Evolutionary conservation across 495 filamentous ascomycete species (phyloP), one percentile per base, ranked within the genome.

Genomic region (Penicillium argentinense): DNA sequence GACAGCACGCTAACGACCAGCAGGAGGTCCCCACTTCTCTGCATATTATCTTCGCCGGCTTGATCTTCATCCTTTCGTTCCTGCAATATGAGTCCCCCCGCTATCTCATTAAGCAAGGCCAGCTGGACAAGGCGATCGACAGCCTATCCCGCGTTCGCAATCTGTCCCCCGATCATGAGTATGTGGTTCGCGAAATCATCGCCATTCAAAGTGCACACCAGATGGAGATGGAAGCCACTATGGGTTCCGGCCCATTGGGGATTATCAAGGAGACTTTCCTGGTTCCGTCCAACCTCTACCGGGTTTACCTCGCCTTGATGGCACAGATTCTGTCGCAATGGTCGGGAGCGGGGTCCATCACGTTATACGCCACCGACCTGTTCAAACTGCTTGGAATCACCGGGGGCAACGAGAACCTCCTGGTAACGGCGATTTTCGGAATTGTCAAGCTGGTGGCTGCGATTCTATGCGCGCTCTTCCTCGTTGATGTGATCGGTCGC

Each of bases 401-500:
- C 0, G 83, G 83, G 11, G 70, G 70, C 37, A 78, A 81, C 38
- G 79, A 85, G 51, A 76, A 73, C 24, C 75, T 88, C 2, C 76
- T 88, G 24, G 76, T 84, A 13, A 88, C 82, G 4, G 85, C 77
- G 11, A 75, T 89, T 18, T 88, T 88, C 42, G 85, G 85, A 27
- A 74, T 89, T 48, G 67, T 87, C 56, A 88, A 89, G 48, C 75
- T 88, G 45, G 61, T 77, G 4, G 76, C 84, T 0, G 76, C 84
- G 12, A 53, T 88, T 18, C 34, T 79, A 28, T 87, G 84, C 54
- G 82, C 84, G 4, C 67, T 87, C 9, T 87, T 89, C 71, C 72
- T 90, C 13, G 81, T 90, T 50, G 85, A 90, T 51, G 72, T 85
- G 37, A 83, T 88, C 50, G 85, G 86, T 4, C 83, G 86, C 29